Conservation (phyloP, 331 rosid species). For the Quercus lobata region DNA sequence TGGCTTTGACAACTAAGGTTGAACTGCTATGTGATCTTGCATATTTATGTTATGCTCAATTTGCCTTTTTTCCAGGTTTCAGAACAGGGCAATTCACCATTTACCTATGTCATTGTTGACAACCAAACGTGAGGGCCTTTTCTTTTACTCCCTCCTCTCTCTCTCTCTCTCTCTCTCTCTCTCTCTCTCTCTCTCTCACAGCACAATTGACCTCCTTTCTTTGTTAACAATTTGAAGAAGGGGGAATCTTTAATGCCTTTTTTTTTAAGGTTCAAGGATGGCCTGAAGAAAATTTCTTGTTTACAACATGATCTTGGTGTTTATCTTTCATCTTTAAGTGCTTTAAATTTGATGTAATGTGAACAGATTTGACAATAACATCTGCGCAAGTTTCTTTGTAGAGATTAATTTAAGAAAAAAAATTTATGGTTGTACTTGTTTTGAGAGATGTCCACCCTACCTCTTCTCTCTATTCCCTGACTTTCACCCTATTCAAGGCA, state of each 20-base stretch:
- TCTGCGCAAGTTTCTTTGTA: not conserved
- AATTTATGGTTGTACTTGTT: not conserved
- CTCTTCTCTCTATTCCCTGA: not conserved
- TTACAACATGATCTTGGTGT: not conserved
- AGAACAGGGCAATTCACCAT: slow-evolving; percentile 74
- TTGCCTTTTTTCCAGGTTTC: slow-evolving; percentile 57
- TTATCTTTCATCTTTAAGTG: not conserved
- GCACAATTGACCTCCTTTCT: not conserved
- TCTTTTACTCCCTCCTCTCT: not conserved
- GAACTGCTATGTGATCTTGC: not conserved
- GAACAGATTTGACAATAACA: not conserved
- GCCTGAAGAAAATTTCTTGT: not conserved
- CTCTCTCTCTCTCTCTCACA: not conserved
- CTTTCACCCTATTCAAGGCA: not conserved
- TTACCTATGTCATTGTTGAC: slow-evolving; percentile 66
- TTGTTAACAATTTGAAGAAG: not conserved
- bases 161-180: slow-evolving; percentile 3
- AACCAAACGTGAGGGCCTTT: slow-evolving; percentile 37
- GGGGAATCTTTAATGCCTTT: not conserved
- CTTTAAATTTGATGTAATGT: not conserved
- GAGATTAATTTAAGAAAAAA: not conserved
- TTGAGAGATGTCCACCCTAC: not conserved
- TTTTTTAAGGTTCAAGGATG: not conserved
- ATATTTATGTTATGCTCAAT: not conserved
- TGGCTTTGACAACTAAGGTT: slow-evolving; percentile 15